These are phyloP conservation scores for Aspergillus vadensis DNA, from an alignment of 2,329 filamentous ascomycete genomes.

Conservation along the genomic window DNA sequence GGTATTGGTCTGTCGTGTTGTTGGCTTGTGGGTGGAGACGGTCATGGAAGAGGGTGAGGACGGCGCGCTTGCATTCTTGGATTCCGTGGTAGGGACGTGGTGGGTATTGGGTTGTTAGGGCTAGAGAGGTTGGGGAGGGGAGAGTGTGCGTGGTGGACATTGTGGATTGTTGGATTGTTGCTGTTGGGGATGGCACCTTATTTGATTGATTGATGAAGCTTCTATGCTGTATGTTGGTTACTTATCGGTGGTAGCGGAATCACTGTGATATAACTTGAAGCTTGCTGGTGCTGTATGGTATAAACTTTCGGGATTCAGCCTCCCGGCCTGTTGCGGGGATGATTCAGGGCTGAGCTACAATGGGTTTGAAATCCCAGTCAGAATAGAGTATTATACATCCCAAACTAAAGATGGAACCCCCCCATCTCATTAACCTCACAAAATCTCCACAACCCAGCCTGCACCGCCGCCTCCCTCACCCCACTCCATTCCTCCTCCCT, in stretches of 20 bases:
- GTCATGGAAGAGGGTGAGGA: background rate
- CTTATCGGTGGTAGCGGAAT: too few species aligned
- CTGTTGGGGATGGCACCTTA: too few species aligned
- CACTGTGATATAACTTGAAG: too few species aligned
- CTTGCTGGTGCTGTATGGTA: too few species aligned
- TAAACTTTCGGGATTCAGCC: too few species aligned
- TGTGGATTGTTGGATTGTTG: too few species aligned
- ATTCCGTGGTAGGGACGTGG: background rate
- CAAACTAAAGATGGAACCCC: conserved; percentile 49
- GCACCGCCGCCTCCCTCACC: conserved; percentile 67
- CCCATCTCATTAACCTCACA: conserved; percentile 64
- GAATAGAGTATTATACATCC: too few species aligned
- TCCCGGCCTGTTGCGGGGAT: too few species aligned
- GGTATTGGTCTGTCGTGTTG: background rate
- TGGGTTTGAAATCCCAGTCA: too few species aligned
- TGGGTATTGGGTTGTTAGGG: background rate
- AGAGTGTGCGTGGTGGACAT: background rate
- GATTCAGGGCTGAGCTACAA: too few species aligned
- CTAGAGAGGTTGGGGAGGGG: background rate
- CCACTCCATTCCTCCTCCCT: conserved; percentile 64
- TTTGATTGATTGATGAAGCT: too few species aligned
- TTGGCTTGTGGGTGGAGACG: background rate
- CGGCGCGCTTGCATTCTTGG: background rate
- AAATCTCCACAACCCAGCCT: conserved; percentile 77
- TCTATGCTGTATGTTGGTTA: too few species aligned